Base-by-base conservation (phyloP, 441 rosid genomes). In the Erodium trifolium region DNA sequence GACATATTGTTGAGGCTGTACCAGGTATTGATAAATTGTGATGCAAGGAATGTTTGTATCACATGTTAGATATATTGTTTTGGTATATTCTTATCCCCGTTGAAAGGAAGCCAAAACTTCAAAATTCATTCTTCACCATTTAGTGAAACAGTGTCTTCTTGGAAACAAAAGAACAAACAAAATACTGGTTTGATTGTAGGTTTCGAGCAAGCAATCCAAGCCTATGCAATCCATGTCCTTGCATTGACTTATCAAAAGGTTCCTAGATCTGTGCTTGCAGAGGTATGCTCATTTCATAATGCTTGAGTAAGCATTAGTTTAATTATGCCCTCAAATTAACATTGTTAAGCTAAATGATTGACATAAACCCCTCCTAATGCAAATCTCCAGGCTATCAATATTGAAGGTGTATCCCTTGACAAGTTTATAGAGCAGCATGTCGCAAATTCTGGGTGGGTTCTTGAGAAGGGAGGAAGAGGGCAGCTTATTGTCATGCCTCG, bases 201-300 rank as follows among this genome's bases (percentile, higher is more conserved):
- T 72, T 94, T 94, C 78, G 98, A 94, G 81, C 96, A 88, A 81
- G 95, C 97, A 72, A 84, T 95, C 71, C 97, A 88, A 76, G 73
- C 83, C 27, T 95, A 90, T 75, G 92, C 97, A 18, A 75, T 82
- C 79, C 99, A 95, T 76, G 87, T 92, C 63, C 88, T 92, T 72
- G 86, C 96, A 67, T 78, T 92, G 82, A 95, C 95, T 66, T 92
- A 92, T 84, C 96, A 85, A 81, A 92, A 85, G 83, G 84, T 95
- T 77, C 88, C 97, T 1, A 88, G 91, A 81, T 59, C 92, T 72
- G 91, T 94, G 19, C 85, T 92, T 70, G 95, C 98, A 35, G 99
- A 92, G 98, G 99, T 94, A 86, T 76, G 81, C 67, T n/a, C 34
- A 60, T 23, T 60, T 18, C 16, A 6, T 2, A 19, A 16, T 35